These are phyloP conservation scores for Aurantiochytrium sp. DNA, from an alignment of 108 stramenopile genomes.

Conservation along the genomic window DNA sequence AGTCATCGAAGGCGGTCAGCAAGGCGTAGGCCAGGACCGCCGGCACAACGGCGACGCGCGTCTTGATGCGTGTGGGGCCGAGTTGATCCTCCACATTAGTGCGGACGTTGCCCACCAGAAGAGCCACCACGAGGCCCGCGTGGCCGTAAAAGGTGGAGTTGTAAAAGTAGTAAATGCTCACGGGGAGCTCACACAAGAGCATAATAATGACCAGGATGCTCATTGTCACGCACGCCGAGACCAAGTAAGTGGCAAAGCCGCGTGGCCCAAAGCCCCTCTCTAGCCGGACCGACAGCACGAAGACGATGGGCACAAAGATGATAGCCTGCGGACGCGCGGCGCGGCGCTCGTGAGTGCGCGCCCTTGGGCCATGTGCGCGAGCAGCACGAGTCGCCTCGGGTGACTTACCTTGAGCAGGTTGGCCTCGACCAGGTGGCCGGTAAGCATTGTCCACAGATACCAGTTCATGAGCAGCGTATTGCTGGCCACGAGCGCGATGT, in stretches of 20 bases:
- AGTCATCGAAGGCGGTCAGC: not conserved
- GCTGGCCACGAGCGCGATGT: not conserved
- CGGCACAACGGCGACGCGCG: not conserved
- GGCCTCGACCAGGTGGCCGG: not conserved
- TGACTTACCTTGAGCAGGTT: not conserved
- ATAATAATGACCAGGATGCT: not conserved
- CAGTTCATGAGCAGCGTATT: constrained; percentile 5
- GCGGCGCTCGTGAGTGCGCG: no score
- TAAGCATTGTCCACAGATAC: constrained; percentile 1
- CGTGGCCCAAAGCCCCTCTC: not conserved
- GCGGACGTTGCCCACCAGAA: not conserved
- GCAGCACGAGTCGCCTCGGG: no score
- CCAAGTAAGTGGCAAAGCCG: not conserved
- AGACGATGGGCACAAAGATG: not conserved
- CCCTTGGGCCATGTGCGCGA: no score
- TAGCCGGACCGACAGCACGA: not conserved
- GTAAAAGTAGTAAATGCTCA: not conserved
- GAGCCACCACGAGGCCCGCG: not conserved
- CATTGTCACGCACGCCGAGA: not conserved
- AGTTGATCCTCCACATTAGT: not conserved
- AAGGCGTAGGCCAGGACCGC: not conserved
- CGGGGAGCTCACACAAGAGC: not conserved
- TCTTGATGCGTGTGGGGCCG: not conserved
- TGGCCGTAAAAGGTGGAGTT: not conserved
- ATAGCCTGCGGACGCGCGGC: not conserved